Conservation (phyloP, 2,329 filamentous ascomycete genomes). For the Fusarium pseudograminearum region DNA sequence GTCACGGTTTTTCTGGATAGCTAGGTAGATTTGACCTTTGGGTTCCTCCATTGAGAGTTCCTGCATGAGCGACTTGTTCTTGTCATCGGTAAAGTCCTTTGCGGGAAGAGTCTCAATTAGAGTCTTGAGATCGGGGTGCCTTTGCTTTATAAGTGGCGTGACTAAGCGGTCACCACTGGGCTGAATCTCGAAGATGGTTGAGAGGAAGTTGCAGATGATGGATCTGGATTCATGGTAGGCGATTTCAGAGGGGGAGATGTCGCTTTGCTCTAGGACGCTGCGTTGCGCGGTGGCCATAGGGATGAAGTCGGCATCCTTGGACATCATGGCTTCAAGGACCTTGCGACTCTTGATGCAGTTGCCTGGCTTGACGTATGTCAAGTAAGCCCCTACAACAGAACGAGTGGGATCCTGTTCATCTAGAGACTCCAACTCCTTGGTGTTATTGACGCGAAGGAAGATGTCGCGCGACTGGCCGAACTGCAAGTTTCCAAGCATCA, state of each 20-base stretch:
- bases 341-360: conserved; percentile 4
- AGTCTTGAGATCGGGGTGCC: conserved; percentile 43
- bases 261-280: conserved; percentile 37
- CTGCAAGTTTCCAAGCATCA: conserved; percentile 65
- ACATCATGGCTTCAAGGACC: background rate
- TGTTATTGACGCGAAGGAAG: conserved; percentile 55
- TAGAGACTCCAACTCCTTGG: conserved; percentile 21
- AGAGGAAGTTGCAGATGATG: conserved; percentile 62
- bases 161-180: conserved; percentile 50
- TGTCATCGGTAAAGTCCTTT: conserved; percentile 51
- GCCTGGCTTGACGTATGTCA: conserved; percentile 52
- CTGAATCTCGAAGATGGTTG: conserved; percentile 57
- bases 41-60: conserved; percentile 61
- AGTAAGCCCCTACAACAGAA: conserved; percentile 50
- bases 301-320: background rate
- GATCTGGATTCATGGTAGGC: conserved; percentile 67
- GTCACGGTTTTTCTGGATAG: conserved; percentile 54
- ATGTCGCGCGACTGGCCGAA: conserved; percentile 72
- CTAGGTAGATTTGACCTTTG: conserved; percentile 64
- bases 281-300: conserved; percentile 14
- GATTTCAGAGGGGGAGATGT: conserved; percentile 51
- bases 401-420: conserved; percentile 13
- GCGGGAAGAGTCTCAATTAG: conserved; percentile 55
- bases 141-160: background rate
- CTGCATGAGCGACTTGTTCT: conserved; percentile 61